These are phyloP conservation scores for Stromatinia cepivora DNA, from an alignment of 2,329 filamentous ascomycete genomes.

Conservation along the genomic window DNA sequence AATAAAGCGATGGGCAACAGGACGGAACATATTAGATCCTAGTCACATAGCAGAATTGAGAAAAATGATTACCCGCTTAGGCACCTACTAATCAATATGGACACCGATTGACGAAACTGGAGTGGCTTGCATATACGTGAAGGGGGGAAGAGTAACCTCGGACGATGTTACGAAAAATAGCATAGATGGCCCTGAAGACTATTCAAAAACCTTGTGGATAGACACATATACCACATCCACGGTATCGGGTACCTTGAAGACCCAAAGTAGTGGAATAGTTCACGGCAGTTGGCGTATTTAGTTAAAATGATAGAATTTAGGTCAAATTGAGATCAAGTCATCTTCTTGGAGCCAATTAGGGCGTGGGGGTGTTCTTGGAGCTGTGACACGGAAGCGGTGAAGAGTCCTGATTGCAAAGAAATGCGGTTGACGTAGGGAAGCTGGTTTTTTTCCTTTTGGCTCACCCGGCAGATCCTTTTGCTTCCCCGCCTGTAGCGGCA, in stretches of 20 bases:
- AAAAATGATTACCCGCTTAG: constrained; percentile 19
- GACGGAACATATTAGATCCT: constrained; percentile 13
- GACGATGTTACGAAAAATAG: constrained; percentile 20
- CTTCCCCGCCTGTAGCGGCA: constrained; percentile 19
- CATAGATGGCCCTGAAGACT: constrained; percentile 18
- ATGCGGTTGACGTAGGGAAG: constrained; percentile 5
- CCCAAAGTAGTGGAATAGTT: constrained; percentile 17
- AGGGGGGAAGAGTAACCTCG: constrained; percentile 2
- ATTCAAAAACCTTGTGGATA: constrained; percentile 20
- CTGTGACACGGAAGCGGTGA: constrained; percentile 14
- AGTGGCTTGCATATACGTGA: constrained; percentile 25
- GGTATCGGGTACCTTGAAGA: constrained; percentile 23
- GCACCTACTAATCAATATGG: constrained; percentile 20
- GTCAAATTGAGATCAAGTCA: neutral
- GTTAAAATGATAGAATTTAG: constrained; percentile 12
- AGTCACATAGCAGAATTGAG: constrained; percentile 18
- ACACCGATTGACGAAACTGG: constrained; percentile 19
- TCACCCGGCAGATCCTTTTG: constrained; percentile 9
- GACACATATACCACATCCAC: constrained; percentile 22
- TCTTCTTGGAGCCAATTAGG: neutral
- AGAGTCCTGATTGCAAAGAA: neutral
- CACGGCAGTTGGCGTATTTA: constrained; percentile 22
- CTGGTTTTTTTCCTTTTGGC: constrained; percentile 11
- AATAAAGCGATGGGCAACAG: constrained; percentile 12
- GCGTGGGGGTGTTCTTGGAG: neutral